phyloP scores from a whole-genome alignment of 805 yeast species.

The Yueomyces sinensis region DNA sequence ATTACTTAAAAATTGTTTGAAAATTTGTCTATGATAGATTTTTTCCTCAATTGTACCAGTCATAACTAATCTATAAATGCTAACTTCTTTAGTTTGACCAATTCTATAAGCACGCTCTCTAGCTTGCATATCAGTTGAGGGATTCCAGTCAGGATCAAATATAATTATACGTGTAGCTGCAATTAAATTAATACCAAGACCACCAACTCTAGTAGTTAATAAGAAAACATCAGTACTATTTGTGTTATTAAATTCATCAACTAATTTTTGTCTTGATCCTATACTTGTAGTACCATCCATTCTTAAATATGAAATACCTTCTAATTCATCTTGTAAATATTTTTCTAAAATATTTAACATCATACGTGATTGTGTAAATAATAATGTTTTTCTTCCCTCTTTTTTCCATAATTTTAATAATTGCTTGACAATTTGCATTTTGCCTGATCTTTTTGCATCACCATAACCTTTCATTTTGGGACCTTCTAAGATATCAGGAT shows the following conservation, averaged over 20 bases:
- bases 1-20: constrained; percentile 86
- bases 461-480: constrained; percentile 30
- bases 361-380: constrained; percentile 89
- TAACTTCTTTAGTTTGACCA: constrained; percentile 87
- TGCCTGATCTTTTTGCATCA: constrained; percentile 59
- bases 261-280: constrained; percentile 58
- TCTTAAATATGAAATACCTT: constrained; percentile 42
- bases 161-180: constrained; percentile 93
- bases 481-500: constrained; percentile 63
- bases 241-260: constrained; percentile 65
- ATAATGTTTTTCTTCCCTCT: constrained; percentile 64
- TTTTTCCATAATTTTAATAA: constrained; percentile 61
- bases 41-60: constrained; percentile 96
- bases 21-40: constrained; percentile 91
- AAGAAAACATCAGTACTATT: constrained; percentile 49
- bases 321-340: constrained; percentile 23
- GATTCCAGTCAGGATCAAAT: constrained; percentile 98
- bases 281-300: constrained; percentile 96
- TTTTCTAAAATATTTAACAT: constrained; percentile 81
- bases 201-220: constrained; percentile 91
- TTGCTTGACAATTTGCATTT: constrained; percentile 77
- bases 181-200: constrained; percentile 83
- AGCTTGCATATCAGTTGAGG: constrained; percentile 94
- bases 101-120: constrained; percentile 95
- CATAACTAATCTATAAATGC: constrained; percentile 81